Conservation (phyloP, 306 rosid genomes). For the Citrullus mucosospermus region DNA sequence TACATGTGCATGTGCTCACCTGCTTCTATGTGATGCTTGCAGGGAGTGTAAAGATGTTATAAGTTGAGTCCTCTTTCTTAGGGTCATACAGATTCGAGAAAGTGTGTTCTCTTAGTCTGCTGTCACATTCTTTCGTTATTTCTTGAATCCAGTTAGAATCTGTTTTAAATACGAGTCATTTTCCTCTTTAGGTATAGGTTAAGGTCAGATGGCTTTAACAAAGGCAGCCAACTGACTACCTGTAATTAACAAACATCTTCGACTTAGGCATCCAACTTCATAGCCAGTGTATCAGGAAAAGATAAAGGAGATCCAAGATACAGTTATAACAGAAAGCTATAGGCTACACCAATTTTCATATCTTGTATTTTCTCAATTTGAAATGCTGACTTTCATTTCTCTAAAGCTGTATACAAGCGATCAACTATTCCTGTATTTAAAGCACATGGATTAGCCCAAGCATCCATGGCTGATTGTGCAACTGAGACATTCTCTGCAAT, state of each 20-base stretch:
- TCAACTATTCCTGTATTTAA: constrained; percentile 75
- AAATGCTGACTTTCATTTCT: constrained; percentile 26
- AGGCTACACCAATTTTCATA: neutral
- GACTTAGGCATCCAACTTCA: no score
- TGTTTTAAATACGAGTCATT: neutral
- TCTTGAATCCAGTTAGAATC: neutral
- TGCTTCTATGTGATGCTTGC: neutral
- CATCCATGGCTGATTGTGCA: constrained; percentile 78
- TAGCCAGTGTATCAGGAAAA: neutral
- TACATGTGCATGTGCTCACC: neutral
- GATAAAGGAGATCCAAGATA: neutral
- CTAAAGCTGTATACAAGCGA: constrained; percentile 79
- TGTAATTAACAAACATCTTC: no score
- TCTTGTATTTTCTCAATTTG: constrained; percentile 4
- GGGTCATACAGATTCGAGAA: neutral
- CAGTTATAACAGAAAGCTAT: neutral
- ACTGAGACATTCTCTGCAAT: constrained; percentile 93
- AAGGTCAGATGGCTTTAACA: no score
- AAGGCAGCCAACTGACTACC: no score
- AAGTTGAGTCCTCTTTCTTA: neutral
- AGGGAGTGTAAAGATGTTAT: neutral
- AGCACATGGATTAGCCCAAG: constrained; percentile 85
- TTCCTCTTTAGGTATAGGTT: neutral
- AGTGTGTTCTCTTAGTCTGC: neutral
- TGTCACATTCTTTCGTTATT: neutral